phyloP scores from a whole-genome alignment of 108 stramenopile species.

The Cyclostephanos invisitatus region DNA sequence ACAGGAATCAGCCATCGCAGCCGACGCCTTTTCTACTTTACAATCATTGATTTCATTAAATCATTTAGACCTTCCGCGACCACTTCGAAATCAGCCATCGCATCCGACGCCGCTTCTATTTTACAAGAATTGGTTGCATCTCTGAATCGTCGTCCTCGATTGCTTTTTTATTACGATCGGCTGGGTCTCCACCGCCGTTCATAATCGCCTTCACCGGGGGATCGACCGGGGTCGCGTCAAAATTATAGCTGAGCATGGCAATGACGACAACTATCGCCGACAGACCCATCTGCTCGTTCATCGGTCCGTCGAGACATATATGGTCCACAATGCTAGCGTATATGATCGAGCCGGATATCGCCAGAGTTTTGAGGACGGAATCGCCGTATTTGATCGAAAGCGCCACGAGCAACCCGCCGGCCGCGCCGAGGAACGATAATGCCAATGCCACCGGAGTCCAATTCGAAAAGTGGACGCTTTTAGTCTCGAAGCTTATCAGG shows the following conservation, averaged over 20 bases:
- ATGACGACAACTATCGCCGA: constrained; percentile 12
- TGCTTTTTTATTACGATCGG: no score
- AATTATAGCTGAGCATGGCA: constrained; percentile 13
- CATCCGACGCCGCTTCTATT: no score
- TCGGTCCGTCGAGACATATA: constrained; percentile 7
- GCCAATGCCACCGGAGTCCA: constrained; percentile 11
- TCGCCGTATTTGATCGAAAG: constrained; percentile 58
- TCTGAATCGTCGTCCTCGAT: no score
- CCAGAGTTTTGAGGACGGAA: constrained; percentile 57
- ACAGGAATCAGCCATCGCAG: no score
- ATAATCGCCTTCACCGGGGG: not conserved
- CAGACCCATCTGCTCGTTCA: constrained; percentile 10
- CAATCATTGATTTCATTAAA: no score
- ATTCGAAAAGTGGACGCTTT: not conserved
- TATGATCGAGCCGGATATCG: constrained; percentile 22
- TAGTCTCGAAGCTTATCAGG: constrained; percentile 3
- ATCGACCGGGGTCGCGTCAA: constrained; percentile 1
- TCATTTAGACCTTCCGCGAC: no score
- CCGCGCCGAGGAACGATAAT: constrained; percentile 28
- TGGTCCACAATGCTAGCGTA: constrained; percentile 14
- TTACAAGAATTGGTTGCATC: no score
- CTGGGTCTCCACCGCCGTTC: no score
- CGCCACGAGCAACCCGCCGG: constrained; percentile 58
- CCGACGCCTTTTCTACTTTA: no score
- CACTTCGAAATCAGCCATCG: no score